These are phyloP conservation scores for Eucalyptus lansdowneana DNA, from an alignment of 345 rosid genomes.

Conservation along the genomic window DNA sequence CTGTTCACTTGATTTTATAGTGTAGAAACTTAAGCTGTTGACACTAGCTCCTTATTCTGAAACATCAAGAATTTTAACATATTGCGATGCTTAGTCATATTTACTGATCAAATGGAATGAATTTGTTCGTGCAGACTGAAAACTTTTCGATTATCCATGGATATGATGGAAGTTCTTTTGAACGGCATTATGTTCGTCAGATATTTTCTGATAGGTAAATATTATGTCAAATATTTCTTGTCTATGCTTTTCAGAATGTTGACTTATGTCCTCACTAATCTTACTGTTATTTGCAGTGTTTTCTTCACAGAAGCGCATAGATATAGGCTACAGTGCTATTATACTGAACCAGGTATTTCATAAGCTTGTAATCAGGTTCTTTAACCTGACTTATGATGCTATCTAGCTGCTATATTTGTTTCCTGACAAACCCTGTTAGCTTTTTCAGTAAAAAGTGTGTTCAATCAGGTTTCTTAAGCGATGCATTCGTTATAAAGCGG, in stretches of 20 bases:
- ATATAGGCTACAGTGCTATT: constrained; percentile 63
- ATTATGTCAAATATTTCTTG: background rate
- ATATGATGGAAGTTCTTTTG: constrained; percentile 53
- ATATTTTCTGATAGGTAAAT: constrained; percentile 34
- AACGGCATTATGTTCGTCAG: constrained; percentile 40
- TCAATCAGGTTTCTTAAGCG: constrained; percentile 45
- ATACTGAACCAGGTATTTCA: constrained; percentile 47
- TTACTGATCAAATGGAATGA: background rate
- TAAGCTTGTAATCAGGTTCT: background rate
- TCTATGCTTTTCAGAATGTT: background rate
- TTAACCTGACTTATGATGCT: background rate
- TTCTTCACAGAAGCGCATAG: constrained; percentile 61
- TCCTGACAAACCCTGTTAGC: background rate
- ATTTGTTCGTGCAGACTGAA: constrained; percentile 37
- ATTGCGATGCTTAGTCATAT: background rate
- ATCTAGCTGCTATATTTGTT: background rate
- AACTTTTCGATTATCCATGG: constrained; percentile 53
- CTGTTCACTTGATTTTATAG: background rate
- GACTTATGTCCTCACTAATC: background rate
- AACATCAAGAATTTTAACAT: background rate
- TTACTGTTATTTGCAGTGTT: constrained; percentile 26
- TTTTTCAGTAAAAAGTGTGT: constrained; percentile 3
- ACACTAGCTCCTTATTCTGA: background rate
- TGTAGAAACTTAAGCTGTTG: background rate
- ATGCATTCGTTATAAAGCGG: constrained; percentile 26